Conservation (phyloP, 805 yeast species). For the Saturnispora besseyi region DNA sequence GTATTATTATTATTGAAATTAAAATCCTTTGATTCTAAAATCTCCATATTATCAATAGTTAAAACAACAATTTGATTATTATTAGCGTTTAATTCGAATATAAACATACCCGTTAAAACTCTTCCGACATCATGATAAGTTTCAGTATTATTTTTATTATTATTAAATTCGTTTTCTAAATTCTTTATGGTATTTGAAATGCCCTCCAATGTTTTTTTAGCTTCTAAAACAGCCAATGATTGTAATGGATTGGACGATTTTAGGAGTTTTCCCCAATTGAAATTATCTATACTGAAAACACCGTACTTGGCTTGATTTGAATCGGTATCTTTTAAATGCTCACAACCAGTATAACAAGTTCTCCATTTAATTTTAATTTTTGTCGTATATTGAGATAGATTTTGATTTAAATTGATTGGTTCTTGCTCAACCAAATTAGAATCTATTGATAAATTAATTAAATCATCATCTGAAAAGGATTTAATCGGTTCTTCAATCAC, state of each 20-base stretch:
- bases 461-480: constrained; percentile 19
- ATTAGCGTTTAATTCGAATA: constrained; percentile 53
- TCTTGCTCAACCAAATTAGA: constrained; percentile 15
- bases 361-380: constrained; percentile 49
- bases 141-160: not conserved
- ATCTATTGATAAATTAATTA: constrained; percentile 22
- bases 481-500: constrained; percentile 25
- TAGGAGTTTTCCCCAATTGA: constrained; percentile 16
- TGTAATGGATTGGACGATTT: constrained; percentile 13
- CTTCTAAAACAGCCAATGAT: constrained; percentile 9
- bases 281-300: constrained; percentile 17
- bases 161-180: constrained; percentile 1
- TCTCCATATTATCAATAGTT: constrained; percentile 57
- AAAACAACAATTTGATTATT: constrained; percentile 51
- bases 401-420: constrained; percentile 6
- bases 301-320: constrained; percentile 24
- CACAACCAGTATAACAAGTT: constrained; percentile 45
- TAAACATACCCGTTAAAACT: constrained; percentile 45
- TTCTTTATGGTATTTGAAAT: constrained; percentile 6
- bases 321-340: constrained; percentile 30
- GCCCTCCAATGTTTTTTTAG: constrained; percentile 11
- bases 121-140: constrained; percentile 24
- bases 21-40: constrained; percentile 36
- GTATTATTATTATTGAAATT: constrained; percentile 7
- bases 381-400: constrained; percentile 33